Evolutionary conservation across 768 basidiomycete genomes (phyloP).

Genomic region (Boletus edulis): DNA sequence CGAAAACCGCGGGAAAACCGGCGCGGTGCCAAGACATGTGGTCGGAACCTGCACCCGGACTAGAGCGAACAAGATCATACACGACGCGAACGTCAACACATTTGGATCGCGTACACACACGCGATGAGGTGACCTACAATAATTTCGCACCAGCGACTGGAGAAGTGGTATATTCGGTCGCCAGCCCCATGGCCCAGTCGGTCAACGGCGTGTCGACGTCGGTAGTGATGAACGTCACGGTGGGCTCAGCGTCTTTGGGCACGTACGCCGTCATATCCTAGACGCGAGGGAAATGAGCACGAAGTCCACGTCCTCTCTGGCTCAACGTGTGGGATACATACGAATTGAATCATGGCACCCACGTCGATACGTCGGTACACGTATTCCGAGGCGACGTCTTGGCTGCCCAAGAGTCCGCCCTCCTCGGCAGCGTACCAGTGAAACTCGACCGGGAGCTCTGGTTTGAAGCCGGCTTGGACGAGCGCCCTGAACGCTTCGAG

Average conservation of each 20-base stretch:
- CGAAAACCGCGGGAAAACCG: constrained; percentile 40
- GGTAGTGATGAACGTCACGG: constrained; percentile 31
- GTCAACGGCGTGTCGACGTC: constrained; percentile 47
- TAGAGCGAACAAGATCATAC: background rate
- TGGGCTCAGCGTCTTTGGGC: constrained; percentile 4
- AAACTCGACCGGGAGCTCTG: constrained; percentile 67
- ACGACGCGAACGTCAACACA: background rate
- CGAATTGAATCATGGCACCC: constrained; percentile 49
- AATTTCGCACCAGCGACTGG: constrained; percentile 16
- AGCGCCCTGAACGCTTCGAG: constrained; percentile 74
- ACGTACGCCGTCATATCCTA: constrained; percentile 39
- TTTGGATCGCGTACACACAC: background rate
- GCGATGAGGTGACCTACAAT: constrained; percentile 27
- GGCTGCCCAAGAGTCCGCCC: constrained; percentile 27
- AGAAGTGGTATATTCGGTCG: constrained; percentile 28
- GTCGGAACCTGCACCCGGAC: constrained; percentile 42
- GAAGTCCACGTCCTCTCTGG: too few species aligned
- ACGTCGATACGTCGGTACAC: constrained; percentile 43
- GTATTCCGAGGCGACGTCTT: constrained; percentile 52
- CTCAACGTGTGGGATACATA: constrained; percentile 24
- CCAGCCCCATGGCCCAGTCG: constrained; percentile 32
- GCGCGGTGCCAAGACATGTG: constrained; percentile 45
- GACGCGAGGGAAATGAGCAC: too few species aligned
- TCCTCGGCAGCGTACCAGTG: constrained; percentile 85
- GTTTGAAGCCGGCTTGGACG: constrained; percentile 65